phyloP scores from a whole-genome alignment of 352 stramenopile species.

The Pythium guiyangense region DNA sequence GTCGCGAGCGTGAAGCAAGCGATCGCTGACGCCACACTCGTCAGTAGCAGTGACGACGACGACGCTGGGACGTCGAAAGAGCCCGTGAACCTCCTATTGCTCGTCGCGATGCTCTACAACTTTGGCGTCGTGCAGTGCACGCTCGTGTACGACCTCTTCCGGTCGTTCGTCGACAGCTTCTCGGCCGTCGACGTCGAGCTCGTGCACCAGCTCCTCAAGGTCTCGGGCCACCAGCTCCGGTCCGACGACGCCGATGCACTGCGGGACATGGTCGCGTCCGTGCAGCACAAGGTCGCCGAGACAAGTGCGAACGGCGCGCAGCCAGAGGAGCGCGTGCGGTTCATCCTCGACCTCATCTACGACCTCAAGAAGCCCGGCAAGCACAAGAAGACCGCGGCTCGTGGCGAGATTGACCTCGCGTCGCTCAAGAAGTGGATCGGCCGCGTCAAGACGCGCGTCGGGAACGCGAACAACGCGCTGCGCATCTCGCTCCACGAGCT shows the following conservation, averaged over 20 bases:
- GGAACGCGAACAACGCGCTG: constrained; percentile 69
- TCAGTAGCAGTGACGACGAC: constrained; percentile 6
- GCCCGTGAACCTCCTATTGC: constrained; percentile 78
- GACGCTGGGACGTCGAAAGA: constrained; percentile 45
- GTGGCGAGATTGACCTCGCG: constrained; percentile 56
- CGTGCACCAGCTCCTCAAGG: constrained; percentile 82
- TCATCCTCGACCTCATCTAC: constrained; percentile 95
- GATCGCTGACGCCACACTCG: constrained; percentile 24
- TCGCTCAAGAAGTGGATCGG: constrained; percentile 93
- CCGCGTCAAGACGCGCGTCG: constrained; percentile 90
- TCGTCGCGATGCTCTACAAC: constrained; percentile 89
- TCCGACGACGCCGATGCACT: constrained; percentile 81
- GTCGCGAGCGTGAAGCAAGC: constrained; percentile 30
- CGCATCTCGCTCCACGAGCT: constrained; percentile 72
- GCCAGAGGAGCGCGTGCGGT: constrained; percentile 60
- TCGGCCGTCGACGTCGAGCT: constrained; percentile 79
- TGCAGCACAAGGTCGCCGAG: constrained; percentile 72
- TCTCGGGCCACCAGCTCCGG: constrained; percentile 76
- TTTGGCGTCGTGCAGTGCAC: constrained; percentile 86
- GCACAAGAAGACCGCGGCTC: constrained; percentile 51
- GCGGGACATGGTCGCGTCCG: constrained; percentile 77
- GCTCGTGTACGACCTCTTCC: constrained; percentile 91
- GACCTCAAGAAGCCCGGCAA: constrained; percentile 96
- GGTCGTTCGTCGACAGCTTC: constrained; percentile 71
- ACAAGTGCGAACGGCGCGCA: constrained; percentile 19